Base-by-base conservation (phyloP, 202 grass and related monocot species). In the Carex arenaria region DNA sequence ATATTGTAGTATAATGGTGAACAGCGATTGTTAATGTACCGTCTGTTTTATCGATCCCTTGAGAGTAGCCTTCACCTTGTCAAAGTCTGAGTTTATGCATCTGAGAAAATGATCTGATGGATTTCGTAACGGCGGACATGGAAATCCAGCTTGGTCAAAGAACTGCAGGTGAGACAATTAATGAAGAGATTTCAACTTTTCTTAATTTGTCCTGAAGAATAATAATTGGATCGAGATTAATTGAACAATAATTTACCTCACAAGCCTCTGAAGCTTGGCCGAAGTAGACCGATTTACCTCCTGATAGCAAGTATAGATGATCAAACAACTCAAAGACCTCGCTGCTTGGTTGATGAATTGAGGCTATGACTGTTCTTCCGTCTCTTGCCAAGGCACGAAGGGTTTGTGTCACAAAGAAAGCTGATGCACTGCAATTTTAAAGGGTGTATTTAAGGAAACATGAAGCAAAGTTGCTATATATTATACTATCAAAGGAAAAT, bases 301-400 rank as follows among this genome's bases (percentile, higher is more conserved):
- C 89, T 11, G 94, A 94, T 3, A 97, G 90, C 82, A 97, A 90
- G 83, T 91, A 97, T 61, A 97, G 83, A 82, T 83, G 87, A 89
- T 97, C 94, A 72, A 97, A 97, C 52, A 97, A 86, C 89, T 94
- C 94, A 52, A 97, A 97, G 28, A 97, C 94, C 85, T 97, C 94
- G 26, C 94, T 97, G 88, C 92, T 97, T 64, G 94, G 94, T 82
- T 97, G 94, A 88, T 97, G 94, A 85, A 97, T 88, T 30, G 94
- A 97, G 4, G 92, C 92, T 62, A 97, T 91, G 67, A 97, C 90
- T 15, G 94, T 97, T 88, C 94, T 90, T 38, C 94, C 94, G 53
- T 94, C 94, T 90, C 92, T 92, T 2, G 94, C 90, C 82, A 97
- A 84, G 34, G 88, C 89, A 60, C 92, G 56, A 49, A 97, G 87